Conservation (phyloP, 148 eudicot species). For the Camellia granthamiana region DNA sequence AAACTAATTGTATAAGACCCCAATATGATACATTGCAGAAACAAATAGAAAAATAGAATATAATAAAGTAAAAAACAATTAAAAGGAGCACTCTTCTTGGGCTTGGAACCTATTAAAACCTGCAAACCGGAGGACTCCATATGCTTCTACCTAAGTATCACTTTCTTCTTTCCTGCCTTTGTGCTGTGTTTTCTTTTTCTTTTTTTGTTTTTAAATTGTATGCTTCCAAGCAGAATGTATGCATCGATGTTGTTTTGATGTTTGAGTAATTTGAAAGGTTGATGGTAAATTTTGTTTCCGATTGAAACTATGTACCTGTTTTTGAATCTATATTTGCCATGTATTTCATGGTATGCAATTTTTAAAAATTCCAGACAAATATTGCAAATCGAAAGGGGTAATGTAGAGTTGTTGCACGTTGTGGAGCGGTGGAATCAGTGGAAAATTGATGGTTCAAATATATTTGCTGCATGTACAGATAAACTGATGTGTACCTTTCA, state of each 20-base stretch:
- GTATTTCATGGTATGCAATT: not conserved
- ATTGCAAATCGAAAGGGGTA: not conserved
- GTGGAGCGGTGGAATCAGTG: not conserved
- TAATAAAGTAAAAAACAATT: too few relatives aligned
- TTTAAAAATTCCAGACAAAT: not conserved
- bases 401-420: slow-evolving; percentile 1
- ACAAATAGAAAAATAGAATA: too few relatives aligned
- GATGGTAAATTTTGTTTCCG: not conserved
- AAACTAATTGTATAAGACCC: not conserved
- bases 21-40: not conserved
- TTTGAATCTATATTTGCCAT: not conserved
- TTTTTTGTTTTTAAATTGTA: not conserved
- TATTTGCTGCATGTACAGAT: not conserved
- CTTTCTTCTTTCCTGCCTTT: not conserved
- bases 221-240: not conserved
- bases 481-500: not conserved
- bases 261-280: not conserved
- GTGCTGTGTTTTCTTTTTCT: not conserved
- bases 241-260: not conserved
- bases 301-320: not conserved
- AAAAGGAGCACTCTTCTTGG: not conserved
- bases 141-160: not conserved
- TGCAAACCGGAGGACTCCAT: not conserved
- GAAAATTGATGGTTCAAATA: not conserved
- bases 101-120: not conserved